These are phyloP conservation scores for Neonectria faginata DNA, from an alignment of 2,329 filamentous ascomycete genomes.

Conservation along the genomic window DNA sequence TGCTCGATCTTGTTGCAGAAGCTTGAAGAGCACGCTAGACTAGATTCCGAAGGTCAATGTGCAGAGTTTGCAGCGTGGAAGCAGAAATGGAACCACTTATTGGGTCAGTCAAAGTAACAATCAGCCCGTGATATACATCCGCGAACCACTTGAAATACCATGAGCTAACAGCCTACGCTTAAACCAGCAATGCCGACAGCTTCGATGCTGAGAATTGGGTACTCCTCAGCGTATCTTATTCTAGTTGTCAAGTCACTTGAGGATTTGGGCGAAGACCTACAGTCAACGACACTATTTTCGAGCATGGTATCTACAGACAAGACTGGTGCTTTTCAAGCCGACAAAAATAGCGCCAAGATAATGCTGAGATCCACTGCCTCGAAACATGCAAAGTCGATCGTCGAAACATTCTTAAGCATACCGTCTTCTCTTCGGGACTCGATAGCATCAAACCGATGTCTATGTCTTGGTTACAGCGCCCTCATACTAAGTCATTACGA, in stretches of 20 bases:
- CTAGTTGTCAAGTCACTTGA: constrained; percentile 9
- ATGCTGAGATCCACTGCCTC: not conserved
- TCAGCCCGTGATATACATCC: rapidly evolving
- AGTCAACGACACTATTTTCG: not conserved
- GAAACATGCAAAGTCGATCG: constrained; percentile 15
- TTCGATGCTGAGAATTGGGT: constrained; percentile 9
- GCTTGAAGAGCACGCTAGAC: not conserved
- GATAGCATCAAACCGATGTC: constrained; percentile 1
- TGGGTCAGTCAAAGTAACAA: not conserved
- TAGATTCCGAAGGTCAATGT: not conserved
- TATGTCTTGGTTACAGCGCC: constrained; percentile 14
- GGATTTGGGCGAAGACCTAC: constrained; percentile 10
- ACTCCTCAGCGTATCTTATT: constrained; percentile 11
- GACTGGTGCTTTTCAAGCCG: not conserved
- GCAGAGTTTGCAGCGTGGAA: constrained; percentile 10
- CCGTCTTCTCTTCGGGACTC: not conserved
- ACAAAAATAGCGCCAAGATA: not conserved
- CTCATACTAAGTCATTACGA: constrained; percentile 11
- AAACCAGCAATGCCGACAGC: constrained; percentile 5
- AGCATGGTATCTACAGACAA: not conserved
- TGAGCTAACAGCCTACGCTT: not conserved
- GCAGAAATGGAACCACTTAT: constrained; percentile 8
- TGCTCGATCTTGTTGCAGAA: constrained; percentile 5
- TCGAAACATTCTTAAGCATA: constrained; percentile 13
- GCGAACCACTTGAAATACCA: not conserved